A percentile compares a stretch with the other conserved stretches of the same genome.
These are phyloP conservation scores for Aspergillus quadricinctus DNA, from an alignment of 2,329 filamentous ascomycete genomes.

Conservation along the genomic window DNA sequence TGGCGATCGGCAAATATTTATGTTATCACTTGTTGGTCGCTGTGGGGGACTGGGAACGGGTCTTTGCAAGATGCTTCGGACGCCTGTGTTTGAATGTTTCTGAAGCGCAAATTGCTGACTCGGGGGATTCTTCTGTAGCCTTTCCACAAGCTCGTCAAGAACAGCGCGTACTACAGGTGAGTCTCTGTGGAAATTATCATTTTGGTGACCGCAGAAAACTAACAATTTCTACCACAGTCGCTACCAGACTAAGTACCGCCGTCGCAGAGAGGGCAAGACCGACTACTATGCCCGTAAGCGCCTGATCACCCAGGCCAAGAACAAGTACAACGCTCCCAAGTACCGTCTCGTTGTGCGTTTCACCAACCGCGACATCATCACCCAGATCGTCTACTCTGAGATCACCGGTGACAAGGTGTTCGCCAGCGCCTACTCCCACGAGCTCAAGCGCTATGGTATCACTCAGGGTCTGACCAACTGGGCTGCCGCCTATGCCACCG, in stretches of 20 bases:
- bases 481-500: conserved; percentile 94
- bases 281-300: conserved; percentile 99
- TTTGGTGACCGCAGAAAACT: background rate
- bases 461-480: conserved; percentile 99
- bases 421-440: conserved; percentile 86
- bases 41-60: conserved; percentile 45
- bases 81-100: conserved; percentile 45
- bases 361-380: conserved; percentile 99
- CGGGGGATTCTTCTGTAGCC: conserved; percentile 61
- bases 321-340: conserved; percentile 99
- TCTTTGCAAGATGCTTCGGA: conserved; percentile 99
- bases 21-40: conserved; percentile 5
- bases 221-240: conserved; percentile 56
- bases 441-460: conserved; percentile 96
- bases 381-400: conserved; percentile 95
- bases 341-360: conserved; percentile 99
- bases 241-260: conserved; percentile 99
- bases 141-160: conserved; percentile 96
- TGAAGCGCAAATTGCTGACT: conserved; percentile 99
- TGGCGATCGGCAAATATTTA: conserved; percentile 1
- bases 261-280: conserved; percentile 93
- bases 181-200: conserved; percentile 30
- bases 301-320: conserved; percentile 99
- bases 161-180: conserved; percentile 97
- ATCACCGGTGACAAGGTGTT: conserved; percentile 98